phyloP scores from a whole-genome alignment of 148 eudicot genomes.

The Rhododendron ovatum region DNA sequence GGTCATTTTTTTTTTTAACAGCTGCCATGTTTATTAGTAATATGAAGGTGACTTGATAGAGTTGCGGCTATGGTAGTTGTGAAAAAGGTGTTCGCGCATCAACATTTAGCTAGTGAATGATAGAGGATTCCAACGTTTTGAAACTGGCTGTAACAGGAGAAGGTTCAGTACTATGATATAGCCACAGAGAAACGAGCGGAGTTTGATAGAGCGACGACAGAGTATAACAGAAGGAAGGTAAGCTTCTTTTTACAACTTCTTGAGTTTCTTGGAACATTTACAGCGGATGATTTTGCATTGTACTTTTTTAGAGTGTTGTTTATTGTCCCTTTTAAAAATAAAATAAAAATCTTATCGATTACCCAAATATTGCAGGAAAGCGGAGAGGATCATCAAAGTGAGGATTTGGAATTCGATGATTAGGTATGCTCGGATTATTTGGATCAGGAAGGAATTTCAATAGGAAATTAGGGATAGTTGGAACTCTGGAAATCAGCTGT shows the following conservation, averaged over 20 bases:
- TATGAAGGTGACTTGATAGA: background rate
- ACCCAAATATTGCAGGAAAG: conserved; percentile 41
- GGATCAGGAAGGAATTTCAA: background rate
- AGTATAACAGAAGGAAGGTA: conserved; percentile 67
- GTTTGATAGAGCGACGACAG: conserved; percentile 65
- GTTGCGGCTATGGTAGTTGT: background rate
- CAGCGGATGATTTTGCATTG: background rate
- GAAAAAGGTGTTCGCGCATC: background rate
- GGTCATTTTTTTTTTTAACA: background rate
- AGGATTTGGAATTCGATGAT: conserved; percentile 51
- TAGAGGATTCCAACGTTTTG: background rate
- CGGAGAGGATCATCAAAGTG: conserved; percentile 49
- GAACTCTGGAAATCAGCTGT: background rate
- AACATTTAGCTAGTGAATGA: background rate
- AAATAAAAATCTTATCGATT: background rate
- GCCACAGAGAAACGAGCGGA: conserved; percentile 83
- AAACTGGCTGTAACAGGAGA: conserved; percentile 41
- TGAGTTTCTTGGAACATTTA: background rate
- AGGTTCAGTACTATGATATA: conserved; percentile 85
- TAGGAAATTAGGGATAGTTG: background rate
- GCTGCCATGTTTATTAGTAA: background rate
- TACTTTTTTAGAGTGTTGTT: background rate
- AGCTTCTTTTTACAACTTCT: background rate
- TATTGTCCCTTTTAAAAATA: no score
- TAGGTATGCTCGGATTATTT: conserved; percentile 8